phyloP scores from a whole-genome alignment of 768 basidiomycete genomes.

The Leucocoprinus sp. region DNA sequence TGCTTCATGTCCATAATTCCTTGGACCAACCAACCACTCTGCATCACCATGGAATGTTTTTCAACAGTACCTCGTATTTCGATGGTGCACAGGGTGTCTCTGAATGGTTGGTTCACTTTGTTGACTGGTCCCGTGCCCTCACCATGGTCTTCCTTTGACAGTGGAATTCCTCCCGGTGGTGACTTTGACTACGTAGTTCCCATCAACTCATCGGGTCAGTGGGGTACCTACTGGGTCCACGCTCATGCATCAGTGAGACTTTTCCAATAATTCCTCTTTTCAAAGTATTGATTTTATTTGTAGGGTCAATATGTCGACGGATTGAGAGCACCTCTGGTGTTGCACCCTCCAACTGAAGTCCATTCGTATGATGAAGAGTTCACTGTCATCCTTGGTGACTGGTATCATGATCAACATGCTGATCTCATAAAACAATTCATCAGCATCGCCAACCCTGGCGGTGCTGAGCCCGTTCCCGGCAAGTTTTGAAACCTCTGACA shows the following conservation, averaged over 20 bases:
- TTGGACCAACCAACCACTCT: conserved; percentile 60
- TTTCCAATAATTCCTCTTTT: not conserved
- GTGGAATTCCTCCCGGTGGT: conserved; percentile 70
- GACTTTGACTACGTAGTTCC: conserved; percentile 72
- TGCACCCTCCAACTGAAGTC: conserved; percentile 59
- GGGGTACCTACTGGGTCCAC: conserved; percentile 81
- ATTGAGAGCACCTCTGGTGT: conserved; percentile 75
- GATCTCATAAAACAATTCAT: conserved; percentile 60
- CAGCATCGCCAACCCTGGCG: conserved; percentile 67
- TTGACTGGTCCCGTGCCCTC: not conserved
- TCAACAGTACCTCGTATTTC: conserved; percentile 80
- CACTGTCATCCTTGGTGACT: conserved; percentile 80
- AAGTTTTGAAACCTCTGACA: no score
- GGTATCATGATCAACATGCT: conserved; percentile 80
- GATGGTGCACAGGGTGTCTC: conserved; percentile 81
- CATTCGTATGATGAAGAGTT: conserved; percentile 86
- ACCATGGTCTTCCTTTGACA: conserved; percentile 19
- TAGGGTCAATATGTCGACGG: conserved; percentile 92
- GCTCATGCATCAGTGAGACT: conserved; percentile 47
- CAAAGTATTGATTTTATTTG: not conserved
- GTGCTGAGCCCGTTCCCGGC: conserved; percentile 88
- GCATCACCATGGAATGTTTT: conserved; percentile 95
- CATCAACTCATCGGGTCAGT: conserved; percentile 57
- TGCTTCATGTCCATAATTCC: conserved; percentile 72
- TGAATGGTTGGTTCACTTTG: conserved; percentile 54